Evolutionary conservation across 2,329 filamentous ascomycete species (phyloP), one percentile per base, ranked within the genome.

Genomic region (Phialocephala subalpina): DNA sequence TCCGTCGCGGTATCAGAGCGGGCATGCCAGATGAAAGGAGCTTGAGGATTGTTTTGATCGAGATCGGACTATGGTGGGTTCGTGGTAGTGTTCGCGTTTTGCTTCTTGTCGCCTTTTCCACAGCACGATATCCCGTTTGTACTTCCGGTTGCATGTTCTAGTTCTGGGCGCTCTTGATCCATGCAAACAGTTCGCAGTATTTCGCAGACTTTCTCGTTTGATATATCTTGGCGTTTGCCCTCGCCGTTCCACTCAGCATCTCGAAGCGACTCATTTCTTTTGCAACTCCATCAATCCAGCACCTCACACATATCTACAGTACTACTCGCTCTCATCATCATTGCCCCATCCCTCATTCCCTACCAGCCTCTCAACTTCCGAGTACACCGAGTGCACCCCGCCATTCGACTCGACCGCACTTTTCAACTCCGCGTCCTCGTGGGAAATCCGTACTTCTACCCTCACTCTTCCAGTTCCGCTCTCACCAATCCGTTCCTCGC

Each of bases 101-200:
- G 4, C 42, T 47, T 20, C 18, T 49, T 49, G 2, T 25, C 7
- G 22, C 9, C 22, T 8, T 53, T 53, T 29, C 3, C 4, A 18
- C 47, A 53, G 25, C 22, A 53, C 27, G 49, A 53, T 53, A 53
- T 53, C 49, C 49, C 25, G 16, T 49, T 49, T 49, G 45, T 49
- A 49, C 45, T 22, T 11, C 7, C 45, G 11, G n/a, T 49, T 18
- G n/a, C 6, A 2, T 18, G 12, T 18, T n/a, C 6, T 2, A 5
- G 7, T 16, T 12, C 40, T 42, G 6, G 6, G 16, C 40, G 20
- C 4, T 5, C 20, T 22, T 22, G n/a, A 7, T 49, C 1, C n/a
- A 49, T 6, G 9, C 1, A 3, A 49, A 11, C 11, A 22, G 22
- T n/a, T 14, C 14, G 4, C 38, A 3, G 5, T 42, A 12, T 14